phyloP scores from a whole-genome alignment of 768 basidiomycete species.

The Russula lepida region DNA sequence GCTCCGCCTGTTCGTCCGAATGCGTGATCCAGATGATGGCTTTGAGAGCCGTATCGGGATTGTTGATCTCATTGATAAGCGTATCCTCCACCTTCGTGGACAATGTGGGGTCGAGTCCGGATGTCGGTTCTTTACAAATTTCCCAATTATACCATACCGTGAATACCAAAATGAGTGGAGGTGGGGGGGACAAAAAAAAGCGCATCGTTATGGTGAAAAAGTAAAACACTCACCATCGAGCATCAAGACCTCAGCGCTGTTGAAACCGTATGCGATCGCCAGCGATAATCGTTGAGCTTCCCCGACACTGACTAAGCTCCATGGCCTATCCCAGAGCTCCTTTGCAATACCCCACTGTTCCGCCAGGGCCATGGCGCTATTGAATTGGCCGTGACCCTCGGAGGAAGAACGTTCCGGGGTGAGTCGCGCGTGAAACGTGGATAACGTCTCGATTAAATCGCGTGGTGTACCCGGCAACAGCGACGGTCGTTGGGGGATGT shows the following conservation, averaged over 20 bases:
- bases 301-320: constrained; percentile 78
- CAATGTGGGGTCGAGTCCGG: constrained; percentile 69
- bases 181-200: not conserved
- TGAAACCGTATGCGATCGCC: constrained; percentile 63
- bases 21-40: constrained; percentile 87
- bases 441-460: constrained; percentile 56
- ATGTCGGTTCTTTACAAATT: constrained; percentile 74
- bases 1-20: constrained; percentile 67
- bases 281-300: constrained; percentile 80
- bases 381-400: constrained; percentile 20
- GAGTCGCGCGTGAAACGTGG: constrained; percentile 39
- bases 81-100: constrained; percentile 58
- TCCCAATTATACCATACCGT: too few relatives aligned
- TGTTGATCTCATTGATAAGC: constrained; percentile 44
- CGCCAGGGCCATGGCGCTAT: constrained; percentile 42
- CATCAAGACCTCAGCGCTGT: constrained; percentile 70
- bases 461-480: constrained; percentile 76
- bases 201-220: not conserved
- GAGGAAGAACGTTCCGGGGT: constrained; percentile 25
- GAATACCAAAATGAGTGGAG: too few relatives aligned
- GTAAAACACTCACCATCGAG: constrained; percentile 50
- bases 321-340: constrained; percentile 69
- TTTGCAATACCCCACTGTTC: constrained; percentile 57
- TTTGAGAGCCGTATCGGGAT: constrained; percentile 44
- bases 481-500: constrained; percentile 84